Conservation (phyloP, 306 rosid genomes). For the Acacia acuminata region DNA sequence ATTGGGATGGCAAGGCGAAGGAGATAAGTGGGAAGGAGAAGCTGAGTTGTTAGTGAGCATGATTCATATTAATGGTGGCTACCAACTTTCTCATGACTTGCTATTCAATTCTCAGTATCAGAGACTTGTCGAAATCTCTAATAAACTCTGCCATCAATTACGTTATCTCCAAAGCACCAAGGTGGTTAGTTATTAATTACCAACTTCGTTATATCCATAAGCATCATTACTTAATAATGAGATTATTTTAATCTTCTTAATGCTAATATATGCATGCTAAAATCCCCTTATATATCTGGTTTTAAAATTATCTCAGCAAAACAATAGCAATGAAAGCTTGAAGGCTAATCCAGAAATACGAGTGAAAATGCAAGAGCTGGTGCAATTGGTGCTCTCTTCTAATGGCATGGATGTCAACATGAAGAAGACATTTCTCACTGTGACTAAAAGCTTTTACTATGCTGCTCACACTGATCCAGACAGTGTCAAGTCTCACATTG, state of each 20-base stretch:
- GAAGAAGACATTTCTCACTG: slow-evolving; percentile 51
- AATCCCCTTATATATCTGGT: neutral
- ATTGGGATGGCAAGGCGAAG: slow-evolving; percentile 49
- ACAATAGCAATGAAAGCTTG: slow-evolving; percentile 8
- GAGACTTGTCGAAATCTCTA: slow-evolving; percentile 41
- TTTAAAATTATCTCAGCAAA: slow-evolving; percentile 12
- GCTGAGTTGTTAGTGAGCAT: slow-evolving; percentile 53
- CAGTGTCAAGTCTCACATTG: slow-evolving; percentile 48
- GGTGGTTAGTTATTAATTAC: neutral
- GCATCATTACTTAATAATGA: neutral
- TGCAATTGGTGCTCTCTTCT: slow-evolving; percentile 42
- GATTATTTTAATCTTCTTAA: neutral
- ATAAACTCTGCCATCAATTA: slow-evolving; percentile 47
- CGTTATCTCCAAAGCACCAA: slow-evolving; percentile 35
- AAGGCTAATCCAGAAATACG: slow-evolving; percentile 36
- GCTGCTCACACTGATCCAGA: slow-evolving; percentile 38
- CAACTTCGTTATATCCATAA: too few relatives aligned
- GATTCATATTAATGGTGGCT: slow-evolving; percentile 54
- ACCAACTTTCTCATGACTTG: slow-evolving; percentile 27
- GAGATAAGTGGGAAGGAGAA: slow-evolving; percentile 25
- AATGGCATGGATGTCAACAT: neutral
- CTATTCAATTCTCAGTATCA: slow-evolving; percentile 33
- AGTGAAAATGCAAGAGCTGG: slow-evolving; percentile 55
- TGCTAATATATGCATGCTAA: neutral
- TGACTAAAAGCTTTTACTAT: slow-evolving; percentile 34